Conservation (phyloP, 129 eudicot species). For the Erigeron canadensis region DNA sequence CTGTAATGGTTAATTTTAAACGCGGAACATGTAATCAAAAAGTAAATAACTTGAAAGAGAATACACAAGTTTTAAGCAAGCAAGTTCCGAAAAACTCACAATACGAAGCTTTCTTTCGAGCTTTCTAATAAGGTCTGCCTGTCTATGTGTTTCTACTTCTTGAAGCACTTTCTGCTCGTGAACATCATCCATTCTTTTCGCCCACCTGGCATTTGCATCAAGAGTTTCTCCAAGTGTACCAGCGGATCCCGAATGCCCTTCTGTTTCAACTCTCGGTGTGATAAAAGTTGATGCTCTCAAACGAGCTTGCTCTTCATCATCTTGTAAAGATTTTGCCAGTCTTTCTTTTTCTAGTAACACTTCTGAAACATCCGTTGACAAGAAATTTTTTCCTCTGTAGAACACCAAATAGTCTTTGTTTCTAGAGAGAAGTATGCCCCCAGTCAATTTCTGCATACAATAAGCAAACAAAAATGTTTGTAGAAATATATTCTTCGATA, state of each 20-base stretch:
- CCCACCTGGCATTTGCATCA: constrained; percentile 89
- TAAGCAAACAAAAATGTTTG: neutral
- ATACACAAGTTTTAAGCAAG: neutral
- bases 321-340: constrained; percentile 72
- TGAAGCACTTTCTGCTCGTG: constrained; percentile 57
- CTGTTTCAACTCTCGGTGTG: constrained; percentile 39
- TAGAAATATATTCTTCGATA: neutral
- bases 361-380: constrained; percentile 76
- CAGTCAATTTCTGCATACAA: constrained; percentile 77
- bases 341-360: constrained; percentile 76
- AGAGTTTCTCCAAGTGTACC: constrained; percentile 81
- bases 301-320: constrained; percentile 89
- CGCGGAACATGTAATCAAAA: constrained; percentile 3
- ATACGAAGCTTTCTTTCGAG: constrained; percentile 81
- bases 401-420: constrained; percentile 93
- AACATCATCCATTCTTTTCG: constrained; percentile 50
- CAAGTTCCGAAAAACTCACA: constrained; percentile 49
- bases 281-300: constrained; percentile 59
- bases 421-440: constrained; percentile 86
- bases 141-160: constrained; percentile 71
- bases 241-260: constrained; percentile 41
- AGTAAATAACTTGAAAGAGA: neutral
- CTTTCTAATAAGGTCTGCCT: constrained; percentile 77
- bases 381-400: constrained; percentile 87
- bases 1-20: neutral